Conservation (phyloP, 768 basidiomycete genomes). For the Boletus huronensis region DNA sequence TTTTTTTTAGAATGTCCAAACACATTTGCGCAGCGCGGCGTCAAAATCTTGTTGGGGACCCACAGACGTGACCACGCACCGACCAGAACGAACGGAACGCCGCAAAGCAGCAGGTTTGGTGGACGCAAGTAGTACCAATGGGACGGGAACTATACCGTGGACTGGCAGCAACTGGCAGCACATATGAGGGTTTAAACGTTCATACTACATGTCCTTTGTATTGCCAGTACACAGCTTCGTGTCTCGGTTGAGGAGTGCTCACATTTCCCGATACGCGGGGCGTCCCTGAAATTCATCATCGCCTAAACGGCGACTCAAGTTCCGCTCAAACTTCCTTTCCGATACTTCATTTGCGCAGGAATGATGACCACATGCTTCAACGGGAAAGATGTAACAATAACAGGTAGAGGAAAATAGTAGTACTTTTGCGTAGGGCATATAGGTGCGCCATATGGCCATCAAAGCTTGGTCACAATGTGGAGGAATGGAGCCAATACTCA, state of each 20-base stretch:
- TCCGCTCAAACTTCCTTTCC: slow-evolving; percentile 20
- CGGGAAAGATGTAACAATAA: slow-evolving; percentile 19
- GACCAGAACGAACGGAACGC: slow-evolving; percentile 6
- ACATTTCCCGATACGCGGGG: slow-evolving; percentile 26
- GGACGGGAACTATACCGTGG: not conserved
- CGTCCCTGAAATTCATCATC: slow-evolving; percentile 27
- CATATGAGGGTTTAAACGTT: not conserved
- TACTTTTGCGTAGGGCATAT: slow-evolving; percentile 14
- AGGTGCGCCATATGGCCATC: slow-evolving; percentile 4
- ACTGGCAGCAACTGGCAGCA: not conserved
- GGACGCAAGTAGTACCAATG: not conserved
- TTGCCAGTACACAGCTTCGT: slow-evolving; percentile 11
- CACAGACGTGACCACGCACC: slow-evolving; percentile 16
- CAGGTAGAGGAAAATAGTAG: slow-evolving; percentile 13
- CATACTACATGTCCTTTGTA: slow-evolving; percentile 1
- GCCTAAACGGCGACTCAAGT: slow-evolving; percentile 22
- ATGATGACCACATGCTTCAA: slow-evolving; percentile 9
- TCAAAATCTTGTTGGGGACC: slow-evolving; percentile 24
- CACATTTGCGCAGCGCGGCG: slow-evolving; percentile 3
- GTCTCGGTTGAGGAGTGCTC: slow-evolving; percentile 14
- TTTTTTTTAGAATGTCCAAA: slow-evolving; percentile 25
- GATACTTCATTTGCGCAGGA: slow-evolving; percentile 10
- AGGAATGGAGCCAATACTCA: slow-evolving; percentile 1
- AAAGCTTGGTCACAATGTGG: not conserved
- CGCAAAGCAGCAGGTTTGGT: slow-evolving; percentile 4